phyloP scores from a whole-genome alignment of 345 rosid species.

The Lepidium sativum region DNA sequence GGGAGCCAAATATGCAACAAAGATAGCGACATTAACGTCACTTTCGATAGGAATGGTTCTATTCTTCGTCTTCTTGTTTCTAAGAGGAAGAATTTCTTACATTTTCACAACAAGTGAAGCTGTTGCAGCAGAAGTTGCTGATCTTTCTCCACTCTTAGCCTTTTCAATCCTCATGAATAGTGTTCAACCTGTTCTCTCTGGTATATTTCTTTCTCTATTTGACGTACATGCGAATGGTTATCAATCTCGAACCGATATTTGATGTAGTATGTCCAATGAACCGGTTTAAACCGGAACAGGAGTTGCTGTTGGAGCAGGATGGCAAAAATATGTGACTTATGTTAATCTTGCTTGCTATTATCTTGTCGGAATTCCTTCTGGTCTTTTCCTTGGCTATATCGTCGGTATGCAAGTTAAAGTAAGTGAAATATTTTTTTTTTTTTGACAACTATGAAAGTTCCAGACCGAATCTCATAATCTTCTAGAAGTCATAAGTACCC shows the following conservation, averaged over 20 bases:
- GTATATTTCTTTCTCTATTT: constrained; percentile 18
- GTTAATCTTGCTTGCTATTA: constrained; percentile 68
- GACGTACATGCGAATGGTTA: neutral
- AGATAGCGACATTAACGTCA: constrained; percentile 30
- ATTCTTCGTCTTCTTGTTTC: constrained; percentile 41
- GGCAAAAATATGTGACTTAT: constrained; percentile 72
- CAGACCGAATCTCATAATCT: no score
- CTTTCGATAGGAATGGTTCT: constrained; percentile 43
- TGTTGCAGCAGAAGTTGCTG: constrained; percentile 57
- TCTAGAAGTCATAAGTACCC: no score
- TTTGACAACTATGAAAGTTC: no score
- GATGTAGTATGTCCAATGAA: neutral
- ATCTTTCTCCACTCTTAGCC: constrained; percentile 63
- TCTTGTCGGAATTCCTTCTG: constrained; percentile 60
- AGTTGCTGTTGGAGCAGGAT: constrained; percentile 72
- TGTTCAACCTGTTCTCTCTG: constrained; percentile 81
- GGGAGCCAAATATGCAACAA: constrained; percentile 49
- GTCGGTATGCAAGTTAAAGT: constrained; percentile 51
- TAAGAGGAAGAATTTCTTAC: constrained; percentile 53
- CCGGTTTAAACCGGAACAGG: constrained; percentile 32
- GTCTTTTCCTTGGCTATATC: constrained; percentile 51
- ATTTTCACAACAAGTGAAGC: constrained; percentile 43
- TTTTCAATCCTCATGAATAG: constrained; percentile 69
- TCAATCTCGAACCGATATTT: neutral
- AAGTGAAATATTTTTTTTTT: neutral